Evolutionary conservation across 2,329 filamentous ascomycete genomes (phyloP), one percentile per base, ranked within the genome.

Genomic region (Botrytis hyacinthi): DNA sequence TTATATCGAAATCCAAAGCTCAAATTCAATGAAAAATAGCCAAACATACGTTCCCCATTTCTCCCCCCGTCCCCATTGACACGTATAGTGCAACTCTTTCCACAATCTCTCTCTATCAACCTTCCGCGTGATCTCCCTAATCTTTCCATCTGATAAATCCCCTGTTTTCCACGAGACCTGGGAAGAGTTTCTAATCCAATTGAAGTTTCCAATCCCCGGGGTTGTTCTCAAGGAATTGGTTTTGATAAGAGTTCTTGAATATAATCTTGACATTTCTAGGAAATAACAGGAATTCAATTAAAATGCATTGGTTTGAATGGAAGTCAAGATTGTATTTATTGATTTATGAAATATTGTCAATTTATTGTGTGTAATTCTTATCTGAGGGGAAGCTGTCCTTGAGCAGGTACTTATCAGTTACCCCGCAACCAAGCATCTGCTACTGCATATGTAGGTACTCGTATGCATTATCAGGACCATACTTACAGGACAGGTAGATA

Each of bases 31-130:
- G 46, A 73, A 32, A 57, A 42, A 10, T 26, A 68, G 48, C 61
- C 29, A 44, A 48, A 84, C 88, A 82, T 85, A 90, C 90, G 87
- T 84, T 82, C 91, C 91, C 90, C 90, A 93, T 82, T 85, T 82
- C 76, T 91, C 86, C 0, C 90, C 91, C 62, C 84, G 86, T 0
- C 91, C 91, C 87, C 89, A 93, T 82, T 89, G 85, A 79, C 88
- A 91, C 3, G 89, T 91, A 74, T 88, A 80, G 80, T 93, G 91
- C 20, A 93, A 84, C 74, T 90, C 87, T 40, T 86, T 84, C 84
- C 91, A 90, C 76, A 93, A 80, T 75, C 91, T 85, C 22, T 84
- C 83, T 77, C 87, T 84, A 76, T 91, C 86, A 57, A 91, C 86
- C 73, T 86, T 51, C 26, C 48, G 10, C 12, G 26, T 87, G 70